phyloP scores from a whole-genome alignment of 1,139 yeast genomes.

The Magnusiomyces fungicola region DNA sequence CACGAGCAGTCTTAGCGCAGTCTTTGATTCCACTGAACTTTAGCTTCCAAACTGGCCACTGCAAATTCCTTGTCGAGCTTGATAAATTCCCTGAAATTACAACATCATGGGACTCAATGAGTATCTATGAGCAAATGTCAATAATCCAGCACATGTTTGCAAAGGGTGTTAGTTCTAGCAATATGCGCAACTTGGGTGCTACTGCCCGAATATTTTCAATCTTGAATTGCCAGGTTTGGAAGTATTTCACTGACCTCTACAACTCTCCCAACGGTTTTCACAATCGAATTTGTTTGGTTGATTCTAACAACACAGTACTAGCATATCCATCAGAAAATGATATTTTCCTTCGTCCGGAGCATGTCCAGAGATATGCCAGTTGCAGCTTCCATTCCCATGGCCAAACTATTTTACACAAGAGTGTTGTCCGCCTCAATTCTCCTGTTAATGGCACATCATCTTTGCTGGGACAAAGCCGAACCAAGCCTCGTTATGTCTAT shows the following conservation, averaged over 20 bases:
- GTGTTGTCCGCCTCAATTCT: neutral
- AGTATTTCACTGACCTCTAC: neutral
- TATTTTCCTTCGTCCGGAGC: neutral
- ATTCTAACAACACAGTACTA: neutral
- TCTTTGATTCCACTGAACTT: neutral
- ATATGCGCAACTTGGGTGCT: neutral
- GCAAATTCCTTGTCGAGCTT: neutral
- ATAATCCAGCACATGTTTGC: neutral
- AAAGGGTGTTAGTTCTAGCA: neutral
- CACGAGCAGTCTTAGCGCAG: neutral
- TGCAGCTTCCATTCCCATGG: neutral
- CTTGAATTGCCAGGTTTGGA: neutral
- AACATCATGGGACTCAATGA: neutral
- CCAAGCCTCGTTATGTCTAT: constrained; percentile 1
- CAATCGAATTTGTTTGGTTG: neutral
- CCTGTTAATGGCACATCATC: neutral
- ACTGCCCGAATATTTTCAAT: neutral
- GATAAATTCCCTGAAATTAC: neutral
- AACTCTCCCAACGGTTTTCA: neutral
- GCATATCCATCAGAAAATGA: neutral
- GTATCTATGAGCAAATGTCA: neutral
- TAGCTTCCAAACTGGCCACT: neutral
- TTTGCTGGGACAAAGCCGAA: neutral
- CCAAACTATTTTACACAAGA: neutral
- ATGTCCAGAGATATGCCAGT: neutral